A percentile compares a stretch with the other conserved stretches of the same genome.
phyloP scores from a whole-genome alignment of 345 rosid genomes.

The Schrenkiella parvula region DNA sequence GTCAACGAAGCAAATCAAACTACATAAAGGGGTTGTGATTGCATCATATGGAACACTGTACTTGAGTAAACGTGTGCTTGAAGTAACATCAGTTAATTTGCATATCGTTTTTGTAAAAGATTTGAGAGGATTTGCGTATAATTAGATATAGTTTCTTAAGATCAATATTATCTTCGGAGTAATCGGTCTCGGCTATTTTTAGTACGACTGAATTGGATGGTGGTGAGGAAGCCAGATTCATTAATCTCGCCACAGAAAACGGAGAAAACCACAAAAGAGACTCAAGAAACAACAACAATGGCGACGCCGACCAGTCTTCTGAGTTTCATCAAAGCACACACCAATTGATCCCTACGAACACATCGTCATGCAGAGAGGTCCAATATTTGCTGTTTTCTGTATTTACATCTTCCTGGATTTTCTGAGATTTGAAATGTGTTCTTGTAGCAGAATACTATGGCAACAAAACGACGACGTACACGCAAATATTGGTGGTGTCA shows the following conservation, averaged over 20 bases:
- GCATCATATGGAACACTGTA: neutral
- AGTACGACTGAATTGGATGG: conserved; percentile 15
- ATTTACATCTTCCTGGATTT: neutral
- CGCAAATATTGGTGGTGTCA: conserved; percentile 61
- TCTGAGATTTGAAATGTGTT: neutral
- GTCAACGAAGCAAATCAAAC: neutral
- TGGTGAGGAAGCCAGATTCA: conserved; percentile 1
- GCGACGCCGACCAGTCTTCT: conserved; percentile 12
- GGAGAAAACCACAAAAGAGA: conserved; percentile 14
- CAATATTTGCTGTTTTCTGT: neutral
- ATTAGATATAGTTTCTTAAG: neutral
- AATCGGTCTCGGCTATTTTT: conserved; percentile 17
- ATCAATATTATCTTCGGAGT: neutral
- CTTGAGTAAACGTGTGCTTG: neutral
- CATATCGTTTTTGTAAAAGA: neutral
- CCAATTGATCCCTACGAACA: conserved; percentile 1
- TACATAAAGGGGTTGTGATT: neutral
- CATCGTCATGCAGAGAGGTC: conserved; percentile 51
- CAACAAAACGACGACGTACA: conserved; percentile 37
- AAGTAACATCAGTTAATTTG: neutral
- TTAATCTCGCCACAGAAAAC: conserved; percentile 4
- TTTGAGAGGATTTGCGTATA: neutral
- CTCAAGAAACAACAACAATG: conserved; percentile 29
- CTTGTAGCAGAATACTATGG: conserved; percentile 35
- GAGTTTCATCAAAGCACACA: conserved; percentile 2